Evolutionary conservation across 257 asterid species (phyloP).

Genomic region (Avicennia marina): DNA sequence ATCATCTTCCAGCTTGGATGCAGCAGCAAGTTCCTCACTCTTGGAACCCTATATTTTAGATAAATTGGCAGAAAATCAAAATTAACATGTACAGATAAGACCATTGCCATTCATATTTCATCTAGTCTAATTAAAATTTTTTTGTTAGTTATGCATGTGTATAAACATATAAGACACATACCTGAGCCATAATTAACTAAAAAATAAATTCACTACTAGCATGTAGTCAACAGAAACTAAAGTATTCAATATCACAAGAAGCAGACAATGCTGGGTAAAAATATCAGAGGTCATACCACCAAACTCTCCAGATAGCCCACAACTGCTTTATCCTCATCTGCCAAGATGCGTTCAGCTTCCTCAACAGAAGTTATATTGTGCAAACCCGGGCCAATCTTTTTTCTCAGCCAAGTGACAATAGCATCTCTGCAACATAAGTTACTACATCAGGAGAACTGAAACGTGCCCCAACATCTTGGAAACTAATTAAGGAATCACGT

Average conservation of each 20-base stretch:
- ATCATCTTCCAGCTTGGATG: slow-evolving; percentile 70
- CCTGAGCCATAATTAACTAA: no score
- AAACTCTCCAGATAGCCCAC: slow-evolving; percentile 65
- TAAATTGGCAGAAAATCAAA: no score
- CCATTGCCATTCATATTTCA: no score
- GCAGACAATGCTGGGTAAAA: neutral
- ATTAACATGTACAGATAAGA: no score
- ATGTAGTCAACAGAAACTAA: no score
- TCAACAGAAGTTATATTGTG: slow-evolving; percentile 55
- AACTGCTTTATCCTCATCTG: slow-evolving; percentile 52
- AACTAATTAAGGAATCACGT: neutral
- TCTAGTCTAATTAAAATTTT: neutral
- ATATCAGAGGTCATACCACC: slow-evolving; percentile 47
- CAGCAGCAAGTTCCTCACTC: slow-evolving; percentile 70
- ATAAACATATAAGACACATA: no score
- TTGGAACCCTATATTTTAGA: slow-evolving; percentile 57
- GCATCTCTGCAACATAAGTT: slow-evolving; percentile 55
- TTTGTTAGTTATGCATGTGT: no score
- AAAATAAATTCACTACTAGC: no score
- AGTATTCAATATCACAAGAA: neutral
- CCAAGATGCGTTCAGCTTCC: slow-evolving; percentile 70
- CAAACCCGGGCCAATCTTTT: slow-evolving; percentile 71
- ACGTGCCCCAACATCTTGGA: neutral
- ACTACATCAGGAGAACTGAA: neutral
- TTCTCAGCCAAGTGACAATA: slow-evolving; percentile 82